A percentile compares a stretch with the other conserved stretches of the same genome.
phyloP scores from a whole-genome alignment of 2,329 filamentous ascomycete species.

The Monilinia vaccinii-corymbosi region DNA sequence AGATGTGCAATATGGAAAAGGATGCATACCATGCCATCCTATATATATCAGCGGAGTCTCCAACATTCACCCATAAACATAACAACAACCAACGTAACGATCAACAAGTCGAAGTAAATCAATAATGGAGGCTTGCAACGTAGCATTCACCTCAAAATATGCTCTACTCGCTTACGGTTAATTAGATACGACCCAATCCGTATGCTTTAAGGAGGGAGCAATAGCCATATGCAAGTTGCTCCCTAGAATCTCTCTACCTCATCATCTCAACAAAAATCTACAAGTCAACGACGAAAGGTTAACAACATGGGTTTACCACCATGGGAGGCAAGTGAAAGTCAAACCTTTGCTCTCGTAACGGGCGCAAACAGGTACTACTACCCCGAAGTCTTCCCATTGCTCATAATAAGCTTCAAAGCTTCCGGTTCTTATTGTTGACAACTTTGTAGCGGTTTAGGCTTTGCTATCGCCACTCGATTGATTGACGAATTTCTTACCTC shows the following conservation, averaged over 20 bases:
- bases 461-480: constrained; percentile 72
- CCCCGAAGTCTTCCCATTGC: neutral
- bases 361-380: constrained; percentile 71
- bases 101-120: neutral
- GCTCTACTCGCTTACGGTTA: neutral
- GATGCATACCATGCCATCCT: neutral
- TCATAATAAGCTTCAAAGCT: neutral
- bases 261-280: neutral
- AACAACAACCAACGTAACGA: neutral
- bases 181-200: neutral
- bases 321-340: constrained; percentile 32
- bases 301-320: constrained; percentile 28
- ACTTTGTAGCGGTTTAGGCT: constrained; percentile 68
- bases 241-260: neutral
- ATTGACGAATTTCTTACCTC: constrained; percentile 81
- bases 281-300: neutral
- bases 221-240: neutral
- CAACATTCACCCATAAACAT: neutral
- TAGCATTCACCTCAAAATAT: neutral
- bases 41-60: neutral
- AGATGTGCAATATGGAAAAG: no score
- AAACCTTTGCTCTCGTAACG: constrained; percentile 63
- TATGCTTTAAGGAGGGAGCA: neutral
- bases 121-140: neutral
- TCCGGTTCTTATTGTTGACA: constrained; percentile 24